Evolutionary conservation across 768 basidiomycete species (phyloP).

Genomic region (Trichaptum fuscoviolaceum): DNA sequence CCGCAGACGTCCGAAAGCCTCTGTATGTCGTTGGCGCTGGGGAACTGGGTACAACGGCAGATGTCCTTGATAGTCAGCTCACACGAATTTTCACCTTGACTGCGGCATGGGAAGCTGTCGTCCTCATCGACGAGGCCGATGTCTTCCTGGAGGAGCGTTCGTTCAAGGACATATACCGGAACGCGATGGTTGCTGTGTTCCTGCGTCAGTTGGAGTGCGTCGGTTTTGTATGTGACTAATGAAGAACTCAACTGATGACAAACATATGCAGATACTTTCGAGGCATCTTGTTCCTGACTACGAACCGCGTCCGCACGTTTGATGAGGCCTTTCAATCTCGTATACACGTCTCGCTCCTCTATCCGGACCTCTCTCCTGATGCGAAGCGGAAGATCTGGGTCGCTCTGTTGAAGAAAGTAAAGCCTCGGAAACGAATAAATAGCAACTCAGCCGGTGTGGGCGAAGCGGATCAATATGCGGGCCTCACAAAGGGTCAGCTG

Average conservation of each 20-base stretch:
- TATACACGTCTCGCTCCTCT: conserved; percentile 42
- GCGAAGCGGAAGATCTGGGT: conserved; percentile 57
- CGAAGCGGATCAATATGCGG: conserved; percentile 3
- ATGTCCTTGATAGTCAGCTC: conserved; percentile 24
- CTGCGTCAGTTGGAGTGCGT: conserved; percentile 26
- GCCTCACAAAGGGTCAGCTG: conserved; percentile 38
- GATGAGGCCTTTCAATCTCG: conserved; percentile 31
- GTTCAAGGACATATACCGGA: conserved; percentile 57
- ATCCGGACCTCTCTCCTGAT: conserved; percentile 47
- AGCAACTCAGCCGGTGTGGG: conserved; percentile 12
- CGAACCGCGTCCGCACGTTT: conserved; percentile 32
- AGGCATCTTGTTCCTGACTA: conserved; percentile 35
- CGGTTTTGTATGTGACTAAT: neutral
- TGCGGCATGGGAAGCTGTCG: conserved; percentile 30
- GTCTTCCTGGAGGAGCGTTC: conserved; percentile 70
- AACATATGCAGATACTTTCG: conserved; percentile 21
- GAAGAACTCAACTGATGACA: conserved; percentile 7
- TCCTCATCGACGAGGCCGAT: conserved; percentile 44
- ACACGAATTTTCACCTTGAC: conserved; percentile 27
- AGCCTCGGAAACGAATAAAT: neutral
- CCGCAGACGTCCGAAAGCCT: conserved; percentile 19
- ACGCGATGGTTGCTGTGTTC: conserved; percentile 72
- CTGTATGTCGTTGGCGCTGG: conserved; percentile 30
- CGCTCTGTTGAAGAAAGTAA: conserved; percentile 45
- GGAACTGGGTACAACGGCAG: conserved; percentile 28